These are phyloP conservation scores for Debaryomyces tyrocola DNA, from an alignment of 805 yeast species.

Conservation along the genomic window DNA sequence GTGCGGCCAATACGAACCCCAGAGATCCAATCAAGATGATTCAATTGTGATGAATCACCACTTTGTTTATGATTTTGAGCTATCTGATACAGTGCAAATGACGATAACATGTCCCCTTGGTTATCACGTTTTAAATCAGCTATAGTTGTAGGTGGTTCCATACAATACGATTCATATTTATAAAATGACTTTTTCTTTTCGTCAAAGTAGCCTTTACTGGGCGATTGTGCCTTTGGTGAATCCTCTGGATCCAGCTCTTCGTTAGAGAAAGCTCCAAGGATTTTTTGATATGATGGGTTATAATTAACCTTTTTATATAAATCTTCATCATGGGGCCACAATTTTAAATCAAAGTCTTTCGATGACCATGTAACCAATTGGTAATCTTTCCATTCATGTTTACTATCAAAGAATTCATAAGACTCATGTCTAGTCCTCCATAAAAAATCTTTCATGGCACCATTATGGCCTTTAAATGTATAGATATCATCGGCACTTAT, in stretches of 20 bases:
- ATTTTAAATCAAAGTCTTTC: constrained; percentile 71
- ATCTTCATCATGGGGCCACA: constrained; percentile 68
- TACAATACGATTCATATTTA: constrained; percentile 33
- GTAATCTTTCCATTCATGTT: constrained; percentile 72
- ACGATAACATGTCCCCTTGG: constrained; percentile 34
- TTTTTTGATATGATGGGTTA: constrained; percentile 32
- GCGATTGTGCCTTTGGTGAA: neutral
- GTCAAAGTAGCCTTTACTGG: neutral
- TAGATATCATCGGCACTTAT: constrained; percentile 33
- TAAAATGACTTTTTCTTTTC: constrained; percentile 3
- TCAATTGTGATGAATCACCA: constrained; percentile 41
- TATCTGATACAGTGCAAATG: constrained; percentile 35
- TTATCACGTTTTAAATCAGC: constrained; percentile 31
- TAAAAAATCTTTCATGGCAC: constrained; percentile 81
- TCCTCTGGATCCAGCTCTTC: constrained; percentile 15
- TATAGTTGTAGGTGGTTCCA: constrained; percentile 36
- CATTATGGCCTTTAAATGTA: constrained; percentile 77
- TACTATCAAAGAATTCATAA: constrained; percentile 38
- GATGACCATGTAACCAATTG: constrained; percentile 94
- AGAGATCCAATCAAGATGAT: constrained; percentile 88
- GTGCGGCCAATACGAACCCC: constrained; percentile 78
- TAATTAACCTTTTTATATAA: constrained; percentile 37
- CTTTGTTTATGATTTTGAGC: constrained; percentile 35
- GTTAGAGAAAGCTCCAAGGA: constrained; percentile 15
- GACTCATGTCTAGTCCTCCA: constrained; percentile 63